Evolutionary conservation across 768 basidiomycete genomes (phyloP), one percentile per base, ranked within the genome.

Genomic region (Glaciozyma antarctica): DNA sequence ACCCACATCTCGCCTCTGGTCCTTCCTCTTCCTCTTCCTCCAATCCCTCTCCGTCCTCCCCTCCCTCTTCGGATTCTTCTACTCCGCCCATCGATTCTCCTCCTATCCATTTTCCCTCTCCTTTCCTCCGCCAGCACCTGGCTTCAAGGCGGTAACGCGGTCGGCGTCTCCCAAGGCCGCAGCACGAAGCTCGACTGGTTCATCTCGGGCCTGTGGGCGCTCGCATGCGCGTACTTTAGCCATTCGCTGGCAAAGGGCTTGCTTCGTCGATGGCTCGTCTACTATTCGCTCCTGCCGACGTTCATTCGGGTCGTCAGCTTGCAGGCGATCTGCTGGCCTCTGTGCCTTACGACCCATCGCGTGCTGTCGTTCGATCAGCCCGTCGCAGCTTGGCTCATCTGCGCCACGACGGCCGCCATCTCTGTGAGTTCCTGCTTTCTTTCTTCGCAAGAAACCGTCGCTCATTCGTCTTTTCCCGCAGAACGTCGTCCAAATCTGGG

Each of bases 251-350:
- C 93, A 0, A 88, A 91, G 0, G 93, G 94, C 16, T 84, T 98
- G 0, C 82, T 93, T 30, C 83, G 84, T 38, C 85, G 94, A 55
- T 98, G 94, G 94, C 81, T 86, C 26, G 81, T 88, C 0, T 94
- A 95, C 78, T 98, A 98, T 75, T 82, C 88, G 0, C 86, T 90
- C 0, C 79, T 89, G 32, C 83, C 93, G 6, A 90, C 92, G 2
- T 83, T 97, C 67, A 88, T 95, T 73, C 87, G 94, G 21, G 84
- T 97, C 6, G 81, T 97, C 62, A 93, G 90, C 0, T 80, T 98
- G 0, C 94, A 97, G 75, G 88, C 89, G 22, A 92, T 98, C 65
- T 97, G 93, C 78, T 97, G 92, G 92, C 90, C 90, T 2, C 86
- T 89, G 5, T 95, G 92, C 7, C 88, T 90, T 70, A 77, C 90